A percentile compares a stretch with the other conserved stretches of the same genome.
These are phyloP conservation scores for Populus tomentosa DNA, from an alignment of 441 rosid genomes.

Conservation along the genomic window DNA sequence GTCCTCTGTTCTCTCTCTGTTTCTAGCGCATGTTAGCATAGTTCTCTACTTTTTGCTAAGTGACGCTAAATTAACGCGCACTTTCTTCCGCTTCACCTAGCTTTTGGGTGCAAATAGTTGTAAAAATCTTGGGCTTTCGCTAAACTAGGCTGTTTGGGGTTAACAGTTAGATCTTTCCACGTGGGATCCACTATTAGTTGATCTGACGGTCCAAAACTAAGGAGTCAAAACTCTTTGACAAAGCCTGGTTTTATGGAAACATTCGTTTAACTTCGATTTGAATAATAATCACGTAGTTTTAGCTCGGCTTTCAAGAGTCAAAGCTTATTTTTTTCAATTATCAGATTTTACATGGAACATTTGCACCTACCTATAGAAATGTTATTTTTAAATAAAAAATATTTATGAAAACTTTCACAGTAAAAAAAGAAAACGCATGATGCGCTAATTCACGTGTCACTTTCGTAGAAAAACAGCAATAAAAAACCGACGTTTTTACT, in stretches of 20 bases:
- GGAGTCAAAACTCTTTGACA: neutral
- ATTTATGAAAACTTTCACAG: neutral
- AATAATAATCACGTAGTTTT: neutral
- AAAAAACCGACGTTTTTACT: neutral
- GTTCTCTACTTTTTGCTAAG: neutral
- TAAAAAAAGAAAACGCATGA: slow-evolving; percentile 5
- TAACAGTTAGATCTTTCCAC: neutral
- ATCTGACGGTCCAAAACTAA: neutral
- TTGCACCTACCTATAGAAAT: neutral
- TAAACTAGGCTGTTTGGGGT: neutral
- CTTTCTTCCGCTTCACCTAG: neutral
- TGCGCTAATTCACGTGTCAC: slow-evolving; percentile 7
- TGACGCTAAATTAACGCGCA: neutral
- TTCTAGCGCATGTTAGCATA: slow-evolving; percentile 12
- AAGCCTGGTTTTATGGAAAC: neutral
- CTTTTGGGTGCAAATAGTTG: neutral
- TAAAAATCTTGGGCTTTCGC: neutral
- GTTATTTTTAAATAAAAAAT: neutral
- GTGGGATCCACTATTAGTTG: neutral
- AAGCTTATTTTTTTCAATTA: neutral
- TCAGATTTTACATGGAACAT: neutral
- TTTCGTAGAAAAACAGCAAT: slow-evolving; percentile 12
- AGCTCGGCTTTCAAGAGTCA: neutral
- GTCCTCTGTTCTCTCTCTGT: slow-evolving; percentile 3
- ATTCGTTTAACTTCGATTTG: neutral